Percentiles rank a stretch among this genome's conserved stretches.
These are phyloP conservation scores for Eucalyptus regnans DNA, from an alignment of 345 rosid genomes.

Conservation along the genomic window DNA sequence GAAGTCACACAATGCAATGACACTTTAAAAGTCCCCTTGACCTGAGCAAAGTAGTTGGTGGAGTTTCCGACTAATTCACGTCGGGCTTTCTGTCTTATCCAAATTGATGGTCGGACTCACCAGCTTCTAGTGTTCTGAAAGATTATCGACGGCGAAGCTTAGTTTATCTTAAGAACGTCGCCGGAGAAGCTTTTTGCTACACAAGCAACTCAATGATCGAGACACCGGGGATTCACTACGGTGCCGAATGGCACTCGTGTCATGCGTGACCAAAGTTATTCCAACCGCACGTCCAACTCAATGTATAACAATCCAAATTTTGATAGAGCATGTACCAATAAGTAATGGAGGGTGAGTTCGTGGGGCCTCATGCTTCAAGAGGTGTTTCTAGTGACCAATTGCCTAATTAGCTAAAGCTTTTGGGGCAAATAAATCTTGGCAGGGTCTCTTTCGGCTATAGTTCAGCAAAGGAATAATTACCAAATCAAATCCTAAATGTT, in stretches of 20 bases:
- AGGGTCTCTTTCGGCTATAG: background rate
- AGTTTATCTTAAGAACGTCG: background rate
- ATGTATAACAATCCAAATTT: background rate
- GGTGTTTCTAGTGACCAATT: background rate
- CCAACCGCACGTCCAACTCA: background rate
- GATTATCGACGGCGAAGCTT: background rate
- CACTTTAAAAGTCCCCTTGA: background rate
- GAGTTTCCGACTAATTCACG: background rate
- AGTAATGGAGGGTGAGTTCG: background rate
- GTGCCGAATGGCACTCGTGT: background rate
- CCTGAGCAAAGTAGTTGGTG: background rate
- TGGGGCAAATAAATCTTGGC: background rate
- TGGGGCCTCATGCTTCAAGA: background rate
- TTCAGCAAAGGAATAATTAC: background rate
- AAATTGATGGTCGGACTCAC: background rate
- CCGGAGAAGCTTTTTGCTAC: background rate
- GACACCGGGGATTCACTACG: background rate
- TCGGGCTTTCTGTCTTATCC: background rate
- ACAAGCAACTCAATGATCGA: background rate
- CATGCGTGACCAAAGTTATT: background rate
- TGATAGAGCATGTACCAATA: background rate
- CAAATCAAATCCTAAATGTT: background rate
- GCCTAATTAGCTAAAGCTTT: background rate
- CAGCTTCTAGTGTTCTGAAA: background rate
- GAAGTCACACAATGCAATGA: background rate